Conservation (phyloP, 176 grass and related monocot species). For the Musa itinerans region DNA sequence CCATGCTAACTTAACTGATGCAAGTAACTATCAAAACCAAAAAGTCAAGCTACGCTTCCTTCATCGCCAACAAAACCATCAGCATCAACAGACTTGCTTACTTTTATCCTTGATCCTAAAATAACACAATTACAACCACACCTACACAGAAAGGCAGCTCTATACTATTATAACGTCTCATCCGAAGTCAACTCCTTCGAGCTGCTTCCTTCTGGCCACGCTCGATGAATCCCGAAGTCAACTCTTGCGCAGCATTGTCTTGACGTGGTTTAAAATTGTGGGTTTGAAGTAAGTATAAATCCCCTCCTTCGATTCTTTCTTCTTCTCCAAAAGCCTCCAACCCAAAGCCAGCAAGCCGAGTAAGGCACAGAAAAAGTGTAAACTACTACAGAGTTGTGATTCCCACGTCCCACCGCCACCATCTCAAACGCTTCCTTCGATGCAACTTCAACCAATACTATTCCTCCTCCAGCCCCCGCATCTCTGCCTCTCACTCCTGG, state of each 20-base stretch:
- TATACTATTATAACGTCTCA: neutral
- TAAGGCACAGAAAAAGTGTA: neutral
- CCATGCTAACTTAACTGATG: too few species aligned
- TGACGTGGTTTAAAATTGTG: neutral
- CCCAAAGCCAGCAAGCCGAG: slow-evolving; percentile 3
- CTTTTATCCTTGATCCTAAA: neutral
- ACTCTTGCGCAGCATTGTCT: too few species aligned
- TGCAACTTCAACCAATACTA: slow-evolving; percentile 58
- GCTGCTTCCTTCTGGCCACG: too few species aligned
- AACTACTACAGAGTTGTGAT: slow-evolving; percentile 29
- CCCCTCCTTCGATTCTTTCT: neutral
- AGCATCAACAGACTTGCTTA: neutral
- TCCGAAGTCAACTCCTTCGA: neutral
- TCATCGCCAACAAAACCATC: neutral
- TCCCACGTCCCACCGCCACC: slow-evolving; percentile 21
- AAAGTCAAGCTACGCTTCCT: neutral
- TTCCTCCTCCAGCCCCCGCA: slow-evolving; percentile 1
- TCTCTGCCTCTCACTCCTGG: neutral
- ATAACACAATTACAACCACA: neutral
- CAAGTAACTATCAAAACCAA: neutral
- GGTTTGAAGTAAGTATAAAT: neutral
- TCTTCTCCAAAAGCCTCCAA: neutral
- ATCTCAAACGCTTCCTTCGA: slow-evolving; percentile 48
- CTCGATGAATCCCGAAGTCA: too few species aligned
- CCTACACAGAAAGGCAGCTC: neutral